These are phyloP conservation scores for Escovopsis sp. DNA, from an alignment of 2,329 filamentous ascomycete genomes.

Conservation along the genomic window DNA sequence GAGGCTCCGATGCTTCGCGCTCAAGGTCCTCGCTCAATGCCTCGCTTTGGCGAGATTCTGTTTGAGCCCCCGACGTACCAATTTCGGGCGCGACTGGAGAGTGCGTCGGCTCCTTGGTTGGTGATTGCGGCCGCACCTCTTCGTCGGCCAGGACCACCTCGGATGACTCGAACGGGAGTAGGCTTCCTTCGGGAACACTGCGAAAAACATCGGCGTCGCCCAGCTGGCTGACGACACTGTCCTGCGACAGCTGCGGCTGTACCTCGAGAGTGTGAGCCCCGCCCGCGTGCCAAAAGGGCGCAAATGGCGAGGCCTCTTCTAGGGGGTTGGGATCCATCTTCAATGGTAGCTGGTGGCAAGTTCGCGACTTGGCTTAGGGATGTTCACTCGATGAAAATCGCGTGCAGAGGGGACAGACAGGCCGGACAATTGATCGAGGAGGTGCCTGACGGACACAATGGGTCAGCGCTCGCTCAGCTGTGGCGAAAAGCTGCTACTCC, in stretches of 20 bases:
- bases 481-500: neutral
- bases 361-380: neutral
- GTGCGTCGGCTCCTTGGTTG: too few species aligned
- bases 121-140: neutral
- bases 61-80: too few species aligned
- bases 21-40: neutral
- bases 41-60: neutral
- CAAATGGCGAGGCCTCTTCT: slow-evolving; percentile 4
- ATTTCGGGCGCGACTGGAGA: too few species aligned
- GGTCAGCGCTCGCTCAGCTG: too few species aligned
- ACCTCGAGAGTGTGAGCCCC: neutral
- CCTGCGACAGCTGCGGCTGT: neutral
- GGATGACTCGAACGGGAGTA: neutral
- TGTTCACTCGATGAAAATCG: neutral
- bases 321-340: slow-evolving; percentile 4
- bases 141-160: neutral
- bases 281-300: slow-evolving; percentile 4
- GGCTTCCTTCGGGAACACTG: too few species aligned
- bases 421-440: too few species aligned
- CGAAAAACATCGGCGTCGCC: too few species aligned
- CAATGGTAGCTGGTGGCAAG: too few species aligned
- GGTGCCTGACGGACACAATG: too few species aligned
- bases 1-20: neutral
- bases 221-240: slow-evolving; percentile 1
- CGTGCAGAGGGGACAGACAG: neutral